Base-by-base conservation (phyloP, 371 early-diverging fungal species). In the Chytridium lagenaria region DNA sequence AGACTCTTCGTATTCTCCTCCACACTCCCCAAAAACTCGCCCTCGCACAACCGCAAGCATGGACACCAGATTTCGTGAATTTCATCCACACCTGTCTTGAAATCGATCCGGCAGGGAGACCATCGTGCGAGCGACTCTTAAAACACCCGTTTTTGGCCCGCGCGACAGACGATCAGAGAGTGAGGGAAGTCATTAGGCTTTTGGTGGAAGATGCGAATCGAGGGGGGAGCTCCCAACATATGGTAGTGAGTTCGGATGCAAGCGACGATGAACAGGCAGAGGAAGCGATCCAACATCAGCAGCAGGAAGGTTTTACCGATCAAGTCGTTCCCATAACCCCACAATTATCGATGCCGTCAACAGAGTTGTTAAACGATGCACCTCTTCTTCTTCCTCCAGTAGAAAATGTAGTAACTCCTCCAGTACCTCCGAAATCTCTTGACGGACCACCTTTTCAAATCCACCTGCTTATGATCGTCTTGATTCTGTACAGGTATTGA, bases 91-190 rank as follows among this genome's bases (percentile, higher is more conserved):
- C 30, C 2, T 87, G 88, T 68, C 68, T 88, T 50, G 77, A 71
- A 23, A 84, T 81, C 69, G 83, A 86, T 72, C 86, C 86, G 15
- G 38, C 55, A 2, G 71, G 75, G 44, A 77, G 88, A 0, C 86
- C 87, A 12, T 73, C 80, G 19, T 86, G 86, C 16, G 67, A 77
- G 5, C 77, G 86, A 59, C 39, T 84, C 23, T 74, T 88, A 30
- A 65, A 84, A 34, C 88, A 88, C 63, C 87, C 87, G 30, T 88
- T 85, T 66, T 65, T 88, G 65, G 74, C 65, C 0, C 80, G 78
- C 28, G 34, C 7, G 49, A 82, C 33, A 71, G 68, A 0, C 70
- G 88, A 2, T 74, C 79, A 64, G 73, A 78, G 71, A 74, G 87
- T 26, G 52, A 87, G 44, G 59, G 57, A 36, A 23, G 26, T 37